These are phyloP conservation scores for Plasmodium chabaudi DNA, from an alignment of 169 alveolate species.

Conservation along the genomic window DNA sequence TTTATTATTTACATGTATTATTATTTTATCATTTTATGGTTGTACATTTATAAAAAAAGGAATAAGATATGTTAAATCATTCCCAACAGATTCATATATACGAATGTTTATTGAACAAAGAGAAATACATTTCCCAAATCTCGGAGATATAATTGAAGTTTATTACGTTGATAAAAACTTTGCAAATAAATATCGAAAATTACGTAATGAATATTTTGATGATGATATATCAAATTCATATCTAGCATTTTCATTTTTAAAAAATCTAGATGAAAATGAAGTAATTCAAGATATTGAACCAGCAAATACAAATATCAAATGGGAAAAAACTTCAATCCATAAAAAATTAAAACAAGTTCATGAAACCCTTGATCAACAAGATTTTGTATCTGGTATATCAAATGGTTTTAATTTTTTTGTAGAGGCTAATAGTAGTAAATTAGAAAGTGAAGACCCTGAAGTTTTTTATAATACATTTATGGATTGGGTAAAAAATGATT, in stretches of 20 bases:
- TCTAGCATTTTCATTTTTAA: slow-evolving; percentile 16
- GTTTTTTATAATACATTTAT: slow-evolving; percentile 33
- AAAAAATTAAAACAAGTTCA: slow-evolving; percentile 16
- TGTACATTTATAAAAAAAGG: slow-evolving; percentile 73
- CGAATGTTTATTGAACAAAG: slow-evolving; percentile 30
- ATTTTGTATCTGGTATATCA: slow-evolving; percentile 23
- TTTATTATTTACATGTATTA: slow-evolving; percentile 1
- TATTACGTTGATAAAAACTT: slow-evolving; percentile 57
- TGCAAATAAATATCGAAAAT: slow-evolving; percentile 18
- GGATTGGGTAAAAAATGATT: slow-evolving; percentile 49
- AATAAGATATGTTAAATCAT: slow-evolving; percentile 62
- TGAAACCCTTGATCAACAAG: slow-evolving; percentile 21
- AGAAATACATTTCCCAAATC: slow-evolving; percentile 31
- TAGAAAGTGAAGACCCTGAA: slow-evolving; percentile 3
- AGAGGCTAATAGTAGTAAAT: slow-evolving; percentile 8
- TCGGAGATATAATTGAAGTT: slow-evolving; percentile 58
- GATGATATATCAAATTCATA: background rate
- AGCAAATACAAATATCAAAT: slow-evolving; percentile 16
- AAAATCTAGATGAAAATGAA: slow-evolving; percentile 20
- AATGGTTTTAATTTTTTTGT: slow-evolving; percentile 55
- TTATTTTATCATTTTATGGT: slow-evolving; percentile 49
- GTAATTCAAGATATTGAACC: slow-evolving; percentile 34
- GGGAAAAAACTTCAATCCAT: slow-evolving; percentile 31
- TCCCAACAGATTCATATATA: slow-evolving; percentile 61
- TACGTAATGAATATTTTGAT: background rate